Conservation (phyloP, 768 basidiomycete species). For the Wakefieldia striispora region DNA sequence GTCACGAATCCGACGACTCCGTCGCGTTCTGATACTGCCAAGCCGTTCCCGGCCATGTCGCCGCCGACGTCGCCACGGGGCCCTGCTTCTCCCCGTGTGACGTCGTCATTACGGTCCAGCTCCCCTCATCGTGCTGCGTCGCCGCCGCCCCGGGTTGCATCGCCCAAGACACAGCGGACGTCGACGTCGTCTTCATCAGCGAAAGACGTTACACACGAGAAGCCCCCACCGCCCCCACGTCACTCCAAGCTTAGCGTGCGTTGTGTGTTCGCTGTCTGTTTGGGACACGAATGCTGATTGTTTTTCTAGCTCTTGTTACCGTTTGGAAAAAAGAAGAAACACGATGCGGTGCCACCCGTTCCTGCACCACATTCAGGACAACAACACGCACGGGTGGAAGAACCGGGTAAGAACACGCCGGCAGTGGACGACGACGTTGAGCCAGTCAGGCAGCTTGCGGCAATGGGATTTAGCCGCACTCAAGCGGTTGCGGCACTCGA, state of each 20-base stretch:
- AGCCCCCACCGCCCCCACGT: slow-evolving; percentile 51
- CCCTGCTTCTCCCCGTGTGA: slow-evolving; percentile 30
- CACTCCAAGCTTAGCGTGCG: slow-evolving; percentile 79
- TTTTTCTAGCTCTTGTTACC: slow-evolving; percentile 62
- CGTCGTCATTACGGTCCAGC: slow-evolving; percentile 26
- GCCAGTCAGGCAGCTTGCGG: slow-evolving; percentile 73
- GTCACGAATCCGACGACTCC: slow-evolving; percentile 20
- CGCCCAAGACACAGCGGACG: slow-evolving; percentile 55
- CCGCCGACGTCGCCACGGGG: slow-evolving; percentile 41
- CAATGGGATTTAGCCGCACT: slow-evolving; percentile 87
- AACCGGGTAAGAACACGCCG: slow-evolving; percentile 43
- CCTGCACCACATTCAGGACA: slow-evolving; percentile 32
- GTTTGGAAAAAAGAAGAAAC: slow-evolving; percentile 74
- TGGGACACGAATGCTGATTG: slow-evolving; percentile 6
- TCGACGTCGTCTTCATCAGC: slow-evolving; percentile 57
- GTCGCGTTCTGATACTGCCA: slow-evolving; percentile 15
- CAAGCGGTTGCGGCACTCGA: slow-evolving; percentile 86
- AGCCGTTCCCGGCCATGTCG: slow-evolving; percentile 40
- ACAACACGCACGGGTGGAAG: slow-evolving; percentile 46
- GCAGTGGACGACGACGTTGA: slow-evolving; percentile 70
- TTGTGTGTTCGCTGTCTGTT: slow-evolving; percentile 15
- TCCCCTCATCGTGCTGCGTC: slow-evolving; percentile 47
- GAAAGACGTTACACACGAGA: slow-evolving; percentile 52
- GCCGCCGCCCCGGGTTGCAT: slow-evolving; percentile 47
- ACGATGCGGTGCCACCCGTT: slow-evolving; percentile 47